These are phyloP conservation scores for Sclerotinia minor DNA, from an alignment of 2,329 filamentous ascomycete genomes.

Conservation along the genomic window DNA sequence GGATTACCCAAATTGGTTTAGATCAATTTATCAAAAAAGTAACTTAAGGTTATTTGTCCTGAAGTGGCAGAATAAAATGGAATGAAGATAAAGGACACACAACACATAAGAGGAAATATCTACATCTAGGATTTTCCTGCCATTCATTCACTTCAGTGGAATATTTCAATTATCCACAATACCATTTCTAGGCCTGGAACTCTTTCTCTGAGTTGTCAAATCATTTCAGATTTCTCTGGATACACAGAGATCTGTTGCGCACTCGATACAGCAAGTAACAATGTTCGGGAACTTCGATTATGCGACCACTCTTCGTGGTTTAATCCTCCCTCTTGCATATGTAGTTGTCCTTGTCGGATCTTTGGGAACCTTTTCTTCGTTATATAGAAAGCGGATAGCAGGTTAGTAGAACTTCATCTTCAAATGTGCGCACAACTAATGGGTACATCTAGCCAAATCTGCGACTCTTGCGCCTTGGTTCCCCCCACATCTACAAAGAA, in stretches of 20 bases:
- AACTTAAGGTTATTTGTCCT: slow-evolving; percentile 23
- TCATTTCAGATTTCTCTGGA: background rate
- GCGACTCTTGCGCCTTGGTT: slow-evolving; percentile 94
- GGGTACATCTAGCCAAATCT: slow-evolving; percentile 59
- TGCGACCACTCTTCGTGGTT: slow-evolving; percentile 58
- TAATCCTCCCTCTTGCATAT: slow-evolving; percentile 86
- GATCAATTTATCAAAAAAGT: background rate
- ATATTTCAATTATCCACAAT: background rate
- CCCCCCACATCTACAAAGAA: slow-evolving; percentile 82
- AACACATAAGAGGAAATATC: background rate
- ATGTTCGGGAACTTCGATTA: slow-evolving; percentile 60
- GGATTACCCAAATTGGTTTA: background rate
- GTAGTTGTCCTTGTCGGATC: slow-evolving; percentile 83
- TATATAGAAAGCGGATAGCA: slow-evolving; percentile 91
- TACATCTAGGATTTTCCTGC: background rate
- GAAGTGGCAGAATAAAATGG: slow-evolving; percentile 12
- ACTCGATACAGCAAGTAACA: slow-evolving; percentile 10
- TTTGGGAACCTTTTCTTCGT: slow-evolving; percentile 84
- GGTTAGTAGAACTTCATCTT: slow-evolving; percentile 51
- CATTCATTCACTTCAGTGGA: background rate
- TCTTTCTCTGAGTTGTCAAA: background rate
- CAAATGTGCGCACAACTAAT: slow-evolving; percentile 15
- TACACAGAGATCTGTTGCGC: background rate
- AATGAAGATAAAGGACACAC: slow-evolving; percentile 17
- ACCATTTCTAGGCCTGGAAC: background rate